Percentiles rank a stretch among this genome's conserved stretches.
These are phyloP conservation scores for Sclerotinia minor DNA, from an alignment of 2,329 filamentous ascomycete species.

Conservation along the genomic window DNA sequence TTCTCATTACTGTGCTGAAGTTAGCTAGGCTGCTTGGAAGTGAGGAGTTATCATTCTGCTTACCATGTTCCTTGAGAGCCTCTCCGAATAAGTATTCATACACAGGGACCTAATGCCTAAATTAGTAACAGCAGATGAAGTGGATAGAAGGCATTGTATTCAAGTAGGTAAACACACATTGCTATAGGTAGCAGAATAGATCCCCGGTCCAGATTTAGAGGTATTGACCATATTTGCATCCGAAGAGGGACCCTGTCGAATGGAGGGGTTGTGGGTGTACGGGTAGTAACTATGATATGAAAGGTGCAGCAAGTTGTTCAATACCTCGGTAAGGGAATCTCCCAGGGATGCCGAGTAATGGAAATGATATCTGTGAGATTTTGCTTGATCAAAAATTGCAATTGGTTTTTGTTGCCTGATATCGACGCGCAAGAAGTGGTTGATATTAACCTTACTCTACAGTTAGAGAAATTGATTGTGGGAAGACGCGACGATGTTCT, in stretches of 20 bases:
- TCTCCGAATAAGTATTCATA: conserved; percentile 87
- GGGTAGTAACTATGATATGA: neutral
- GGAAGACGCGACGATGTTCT: conserved; percentile 11
- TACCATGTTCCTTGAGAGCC: conserved; percentile 73
- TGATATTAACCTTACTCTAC: neutral
- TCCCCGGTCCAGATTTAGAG: conserved; percentile 41
- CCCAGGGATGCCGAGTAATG: neutral
- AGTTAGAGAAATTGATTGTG: conserved; percentile 4
- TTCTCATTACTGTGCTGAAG: conserved; percentile 68
- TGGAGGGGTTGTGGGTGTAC: conserved; percentile 1
- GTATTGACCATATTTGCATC: conserved; percentile 41
- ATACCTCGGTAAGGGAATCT: neutral
- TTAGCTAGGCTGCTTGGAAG: conserved; percentile 13
- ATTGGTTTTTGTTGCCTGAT: neutral
- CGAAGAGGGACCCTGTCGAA: neutral
- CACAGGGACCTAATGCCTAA: conserved; percentile 71
- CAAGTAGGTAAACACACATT: conserved; percentile 52
- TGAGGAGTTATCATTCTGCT: conserved; percentile 15
- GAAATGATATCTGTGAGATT: neutral
- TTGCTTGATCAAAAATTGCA: neutral
- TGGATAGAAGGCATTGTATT: neutral
- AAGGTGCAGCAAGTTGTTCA: neutral
- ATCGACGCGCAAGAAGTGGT: neutral
- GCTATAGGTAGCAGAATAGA: conserved; percentile 70
- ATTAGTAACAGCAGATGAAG: conserved; percentile 3